Evolutionary conservation across 345 rosid species (phyloP).

Genomic region (Isatis tinctoria): DNA sequence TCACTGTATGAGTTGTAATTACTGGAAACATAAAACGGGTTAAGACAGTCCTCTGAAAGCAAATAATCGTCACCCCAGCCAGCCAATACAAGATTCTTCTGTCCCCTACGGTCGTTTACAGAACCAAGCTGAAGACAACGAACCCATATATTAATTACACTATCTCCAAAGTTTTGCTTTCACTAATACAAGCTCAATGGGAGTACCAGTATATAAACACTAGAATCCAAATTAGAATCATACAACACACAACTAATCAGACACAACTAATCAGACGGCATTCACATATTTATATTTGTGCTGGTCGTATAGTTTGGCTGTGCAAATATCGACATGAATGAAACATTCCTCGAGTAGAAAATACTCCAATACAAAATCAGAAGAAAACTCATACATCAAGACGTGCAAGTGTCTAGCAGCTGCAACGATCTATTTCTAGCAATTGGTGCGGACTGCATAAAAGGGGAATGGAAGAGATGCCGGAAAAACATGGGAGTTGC

Average conservation of each 20-base stretch:
- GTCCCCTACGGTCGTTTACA: conserved; percentile 72
- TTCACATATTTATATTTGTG: neutral
- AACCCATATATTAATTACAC: conserved; percentile 4
- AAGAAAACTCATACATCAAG: neutral
- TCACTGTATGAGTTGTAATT: conserved; percentile 59
- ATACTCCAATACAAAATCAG: neutral
- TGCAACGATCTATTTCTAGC: neutral
- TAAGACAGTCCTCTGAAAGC: conserved; percentile 65
- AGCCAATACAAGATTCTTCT: conserved; percentile 90
- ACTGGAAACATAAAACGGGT: conserved; percentile 60
- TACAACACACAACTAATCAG: neutral
- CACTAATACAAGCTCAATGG: conserved; percentile 1
- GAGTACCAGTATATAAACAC: neutral
- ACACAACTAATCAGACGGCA: neutral
- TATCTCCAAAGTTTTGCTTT: neutral
- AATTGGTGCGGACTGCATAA: neutral
- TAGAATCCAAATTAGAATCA: conserved; percentile 2
- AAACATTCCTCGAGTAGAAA: neutral
- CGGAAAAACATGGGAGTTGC: neutral
- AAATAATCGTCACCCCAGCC: conserved; percentile 87
- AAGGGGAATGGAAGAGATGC: neutral
- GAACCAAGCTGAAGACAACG: conserved; percentile 53
- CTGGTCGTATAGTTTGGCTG: neutral
- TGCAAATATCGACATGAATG: conserved; percentile 2
- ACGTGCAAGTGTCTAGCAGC: neutral